A percentile compares a stretch with the other conserved stretches of the same genome.
phyloP scores from a whole-genome alignment of 495 filamentous ascomycete genomes.

The Aspergillus cavernicola region DNA sequence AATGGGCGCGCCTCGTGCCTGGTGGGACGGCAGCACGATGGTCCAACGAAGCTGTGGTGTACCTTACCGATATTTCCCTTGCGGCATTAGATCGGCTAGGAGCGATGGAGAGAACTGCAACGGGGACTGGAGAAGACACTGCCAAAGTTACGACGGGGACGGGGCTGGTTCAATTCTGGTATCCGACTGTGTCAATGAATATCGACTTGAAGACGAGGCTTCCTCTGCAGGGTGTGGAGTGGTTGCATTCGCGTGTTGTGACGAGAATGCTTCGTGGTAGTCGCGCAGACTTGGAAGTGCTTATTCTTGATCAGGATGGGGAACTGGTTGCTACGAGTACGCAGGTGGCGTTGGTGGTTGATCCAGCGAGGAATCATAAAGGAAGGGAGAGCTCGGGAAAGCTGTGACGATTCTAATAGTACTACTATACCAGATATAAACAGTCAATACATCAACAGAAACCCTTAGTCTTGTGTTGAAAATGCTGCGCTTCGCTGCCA shows the following conservation, averaged over 20 bases:
- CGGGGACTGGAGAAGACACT: slow-evolving; percentile 1
- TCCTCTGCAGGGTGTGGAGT: slow-evolving; percentile 45
- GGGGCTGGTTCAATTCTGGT: slow-evolving; percentile 57
- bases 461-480: no score
- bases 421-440: no score
- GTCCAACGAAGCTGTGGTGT: slow-evolving; percentile 44
- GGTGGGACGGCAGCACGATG: slow-evolving; percentile 18
- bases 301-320: slow-evolving; percentile 42
- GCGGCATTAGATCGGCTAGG: slow-evolving; percentile 37
- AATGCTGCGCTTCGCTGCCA: no score
- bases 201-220: slow-evolving; percentile 52
- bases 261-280: slow-evolving; percentile 49
- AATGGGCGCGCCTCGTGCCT: slow-evolving; percentile 51
- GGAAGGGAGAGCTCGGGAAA: background rate
- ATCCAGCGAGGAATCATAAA: background rate
- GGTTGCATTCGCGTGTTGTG: slow-evolving; percentile 47
- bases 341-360: slow-evolving; percentile 44
- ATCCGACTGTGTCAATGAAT: slow-evolving; percentile 60
- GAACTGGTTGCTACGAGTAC: slow-evolving; percentile 49
- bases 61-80: slow-evolving; percentile 50
- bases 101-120: slow-evolving; percentile 17
- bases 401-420: no score
- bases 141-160: no score
- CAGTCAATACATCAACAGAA: no score
- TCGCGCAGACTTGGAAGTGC: slow-evolving; percentile 51